Evolutionary conservation across 1,139 yeast species (phyloP).

Genomic region (Kodamaea derodonti): DNA sequence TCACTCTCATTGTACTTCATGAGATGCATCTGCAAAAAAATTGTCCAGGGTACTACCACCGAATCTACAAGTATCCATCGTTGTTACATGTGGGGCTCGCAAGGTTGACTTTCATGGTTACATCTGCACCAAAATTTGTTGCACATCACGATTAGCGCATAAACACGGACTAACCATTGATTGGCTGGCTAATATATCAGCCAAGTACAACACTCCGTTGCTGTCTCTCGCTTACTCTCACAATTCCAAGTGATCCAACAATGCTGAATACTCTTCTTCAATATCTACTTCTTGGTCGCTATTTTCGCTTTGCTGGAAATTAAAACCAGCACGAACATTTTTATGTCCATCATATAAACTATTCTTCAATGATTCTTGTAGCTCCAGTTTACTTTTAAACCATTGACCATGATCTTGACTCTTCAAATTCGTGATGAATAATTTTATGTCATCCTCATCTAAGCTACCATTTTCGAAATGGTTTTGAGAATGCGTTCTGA

Average conservation of each 20-base stretch:
- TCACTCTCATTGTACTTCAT: too few relatives aligned
- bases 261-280: conserved; percentile 19
- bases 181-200: too few relatives aligned
- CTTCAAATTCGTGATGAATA: conserved; percentile 19
- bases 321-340: conserved; percentile 17
- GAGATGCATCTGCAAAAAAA: too few relatives aligned
- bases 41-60: too few relatives aligned
- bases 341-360: conserved; percentile 13
- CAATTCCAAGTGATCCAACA: conserved; percentile 18
- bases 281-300: conserved; percentile 10
- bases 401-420: conserved; percentile 17
- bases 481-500: conserved; percentile 25
- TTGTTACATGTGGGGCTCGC: too few relatives aligned
- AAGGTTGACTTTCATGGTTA: too few relatives aligned
- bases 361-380: conserved; percentile 11
- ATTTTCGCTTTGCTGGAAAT: conserved; percentile 11
- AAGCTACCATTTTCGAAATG: conserved; percentile 19
- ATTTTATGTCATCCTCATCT: conserved; percentile 15
- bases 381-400: conserved; percentile 14
- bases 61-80: too few relatives aligned
- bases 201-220: too few relatives aligned
- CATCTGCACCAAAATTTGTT: too few relatives aligned
- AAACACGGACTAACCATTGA: too few relatives aligned
- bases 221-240: too few relatives aligned
- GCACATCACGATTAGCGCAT: too few relatives aligned